phyloP scores from a whole-genome alignment of 2,329 filamentous ascomycete species.

The Thielaviopsis ethacetica region DNA sequence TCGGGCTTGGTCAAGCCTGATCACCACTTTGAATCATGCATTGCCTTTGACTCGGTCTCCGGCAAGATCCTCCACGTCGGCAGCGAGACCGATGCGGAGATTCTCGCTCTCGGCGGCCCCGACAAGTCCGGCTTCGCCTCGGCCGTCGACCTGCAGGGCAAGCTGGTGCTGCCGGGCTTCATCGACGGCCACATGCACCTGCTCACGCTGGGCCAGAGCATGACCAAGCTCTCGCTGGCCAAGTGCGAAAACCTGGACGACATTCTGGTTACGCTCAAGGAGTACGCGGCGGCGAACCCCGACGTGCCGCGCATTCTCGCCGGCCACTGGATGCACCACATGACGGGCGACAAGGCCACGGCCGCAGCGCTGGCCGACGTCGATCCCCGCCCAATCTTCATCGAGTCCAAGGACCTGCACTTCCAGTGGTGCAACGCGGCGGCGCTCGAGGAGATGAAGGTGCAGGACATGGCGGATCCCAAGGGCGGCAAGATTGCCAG shows the following conservation, averaged over 20 bases:
- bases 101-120: slow-evolving; percentile 3
- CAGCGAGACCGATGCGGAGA: slow-evolving; percentile 4
- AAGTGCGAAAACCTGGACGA: slow-evolving; percentile 31
- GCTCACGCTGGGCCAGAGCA: slow-evolving; percentile 34
- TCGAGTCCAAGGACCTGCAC: slow-evolving; percentile 40
- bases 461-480: slow-evolving; percentile 28
- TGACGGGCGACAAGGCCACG: slow-evolving; percentile 29
- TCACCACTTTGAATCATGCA: slow-evolving; percentile 9
- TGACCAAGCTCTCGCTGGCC: slow-evolving; percentile 33
- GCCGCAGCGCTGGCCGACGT: slow-evolving; percentile 31
- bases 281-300: slow-evolving; percentile 30
- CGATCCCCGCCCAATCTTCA: slow-evolving; percentile 36
- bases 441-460: slow-evolving; percentile 31
- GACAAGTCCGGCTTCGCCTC: slow-evolving; percentile 6
- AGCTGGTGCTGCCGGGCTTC: slow-evolving; percentile 35
- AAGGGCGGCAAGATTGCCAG: slow-evolving; percentile 36
- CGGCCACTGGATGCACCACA: slow-evolving; percentile 38
- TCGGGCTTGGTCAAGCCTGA: slow-evolving; percentile 9
- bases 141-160: slow-evolving; percentile 20
- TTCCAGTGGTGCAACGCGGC: slow-evolving; percentile 39
- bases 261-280: slow-evolving; percentile 29
- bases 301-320: slow-evolving; percentile 32
- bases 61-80: slow-evolving; percentile 11
- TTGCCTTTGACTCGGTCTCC: slow-evolving; percentile 9
- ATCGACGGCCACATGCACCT: slow-evolving; percentile 43